phyloP scores from a whole-genome alignment of 345 rosid species.

The Linum lewisii region DNA sequence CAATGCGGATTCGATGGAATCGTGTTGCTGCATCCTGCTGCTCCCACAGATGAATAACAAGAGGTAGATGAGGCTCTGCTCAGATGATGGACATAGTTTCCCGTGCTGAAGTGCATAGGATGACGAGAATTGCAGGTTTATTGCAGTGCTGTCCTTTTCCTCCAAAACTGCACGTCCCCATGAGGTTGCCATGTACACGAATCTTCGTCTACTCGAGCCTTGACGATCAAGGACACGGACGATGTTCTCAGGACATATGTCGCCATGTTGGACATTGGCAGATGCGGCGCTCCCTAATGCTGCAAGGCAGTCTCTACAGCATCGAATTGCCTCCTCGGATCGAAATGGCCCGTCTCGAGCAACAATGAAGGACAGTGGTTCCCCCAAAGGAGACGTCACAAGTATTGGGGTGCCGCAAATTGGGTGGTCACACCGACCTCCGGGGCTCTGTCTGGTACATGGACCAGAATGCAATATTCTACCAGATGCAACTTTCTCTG shows the following conservation, averaged over 20 bases:
- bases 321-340: slow-evolving; percentile 36
- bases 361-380: slow-evolving; percentile 36
- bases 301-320: slow-evolving; percentile 49
- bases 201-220: slow-evolving; percentile 14
- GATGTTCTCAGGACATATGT: slow-evolving; percentile 51
- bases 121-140: slow-evolving; percentile 53
- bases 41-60: slow-evolving; percentile 44
- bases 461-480: slow-evolving; percentile 45
- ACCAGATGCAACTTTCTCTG: slow-evolving; percentile 43
- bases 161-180: slow-evolving; percentile 67
- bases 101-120: slow-evolving; percentile 58
- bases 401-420: slow-evolving; percentile 60
- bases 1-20: slow-evolving; percentile 57
- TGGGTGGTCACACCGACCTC: slow-evolving; percentile 48
- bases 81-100: slow-evolving; percentile 56
- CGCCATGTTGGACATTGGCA: slow-evolving; percentile 51
- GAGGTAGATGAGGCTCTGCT: slow-evolving; percentile 55
- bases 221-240: slow-evolving; percentile 24
- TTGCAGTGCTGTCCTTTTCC: slow-evolving; percentile 50
- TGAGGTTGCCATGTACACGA: slow-evolving; percentile 28
- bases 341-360: slow-evolving; percentile 34
- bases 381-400: slow-evolving; percentile 47
- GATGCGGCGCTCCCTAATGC: slow-evolving; percentile 42
- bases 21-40: slow-evolving; percentile 31
- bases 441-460: slow-evolving; percentile 35